Evolutionary conservation across 371 early-diverging fungal species (phyloP).

Genomic region (Synchytrium microbalum): DNA sequence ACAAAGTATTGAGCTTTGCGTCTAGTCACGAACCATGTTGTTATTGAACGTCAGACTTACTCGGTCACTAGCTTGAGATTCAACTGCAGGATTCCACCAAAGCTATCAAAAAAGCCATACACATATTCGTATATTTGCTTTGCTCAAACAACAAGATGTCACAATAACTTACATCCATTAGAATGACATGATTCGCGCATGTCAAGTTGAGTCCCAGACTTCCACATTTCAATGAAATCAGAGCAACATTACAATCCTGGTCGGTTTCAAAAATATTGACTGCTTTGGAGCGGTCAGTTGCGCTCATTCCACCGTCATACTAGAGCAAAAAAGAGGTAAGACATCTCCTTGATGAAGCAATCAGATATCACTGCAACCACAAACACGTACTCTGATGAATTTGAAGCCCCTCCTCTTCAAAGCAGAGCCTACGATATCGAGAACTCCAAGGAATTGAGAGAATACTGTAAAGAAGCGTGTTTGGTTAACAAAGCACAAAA

Average conservation of each 20-base stretch:
- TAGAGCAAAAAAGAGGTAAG: too few relatives aligned
- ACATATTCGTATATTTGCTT: too few relatives aligned
- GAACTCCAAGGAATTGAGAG: neutral
- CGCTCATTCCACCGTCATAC: neutral
- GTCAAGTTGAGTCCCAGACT: conserved; percentile 9
- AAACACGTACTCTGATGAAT: neutral
- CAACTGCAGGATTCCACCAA: conserved; percentile 6
- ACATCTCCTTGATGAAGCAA: neutral
- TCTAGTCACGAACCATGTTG: too few relatives aligned
- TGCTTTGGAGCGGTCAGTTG: neutral
- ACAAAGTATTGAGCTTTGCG: too few relatives aligned
- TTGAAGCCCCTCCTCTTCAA: neutral
- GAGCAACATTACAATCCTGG: neutral
- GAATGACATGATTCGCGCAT: conserved; percentile 27
- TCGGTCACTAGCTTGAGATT: conserved; percentile 51
- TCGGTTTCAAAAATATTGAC: neutral
- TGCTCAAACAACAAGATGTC: neutral
- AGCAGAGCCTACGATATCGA: neutral
- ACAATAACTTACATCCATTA: conserved; percentile 17
- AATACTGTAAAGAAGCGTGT: too few relatives aligned
- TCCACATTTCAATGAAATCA: neutral
- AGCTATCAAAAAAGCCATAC: too few relatives aligned
- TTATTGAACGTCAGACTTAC: too few relatives aligned
- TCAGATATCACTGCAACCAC: too few relatives aligned
- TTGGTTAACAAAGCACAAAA: too few relatives aligned